Percentiles rank a stretch among this genome's conserved stretches.
Conservation (phyloP, 352 stramenopile species). For the Labyrinthula sp. region DNA sequence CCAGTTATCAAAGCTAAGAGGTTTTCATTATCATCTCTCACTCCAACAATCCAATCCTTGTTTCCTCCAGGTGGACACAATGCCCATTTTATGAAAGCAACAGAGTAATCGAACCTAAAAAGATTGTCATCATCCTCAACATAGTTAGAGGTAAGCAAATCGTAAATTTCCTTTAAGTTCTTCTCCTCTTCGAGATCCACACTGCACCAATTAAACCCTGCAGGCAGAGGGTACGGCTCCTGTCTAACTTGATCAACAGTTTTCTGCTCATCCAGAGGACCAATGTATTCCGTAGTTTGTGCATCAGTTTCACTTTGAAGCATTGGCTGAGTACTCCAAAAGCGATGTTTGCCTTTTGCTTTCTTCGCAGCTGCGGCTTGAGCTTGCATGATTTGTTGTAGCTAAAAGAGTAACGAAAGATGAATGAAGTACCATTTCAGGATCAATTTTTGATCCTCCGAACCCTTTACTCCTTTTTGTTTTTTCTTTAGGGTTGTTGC, state of each 20-base stretch:
- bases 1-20: constrained; percentile 90
- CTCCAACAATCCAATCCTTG: constrained; percentile 78
- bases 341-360: constrained; percentile 40
- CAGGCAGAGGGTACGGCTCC: constrained; percentile 81
- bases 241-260: constrained; percentile 58
- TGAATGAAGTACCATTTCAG: too few relatives aligned
- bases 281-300: constrained; percentile 43
- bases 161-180: constrained; percentile 69
- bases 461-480: too few relatives aligned
- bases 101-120: constrained; percentile 76
- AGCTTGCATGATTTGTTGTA: too few relatives aligned
- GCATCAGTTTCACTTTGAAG: constrained; percentile 29
- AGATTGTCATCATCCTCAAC: constrained; percentile 93
- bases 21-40: constrained; percentile 68
- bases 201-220: constrained; percentile 69
- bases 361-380: too few relatives aligned
- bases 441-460: too few relatives aligned
- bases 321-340: constrained; percentile 69
- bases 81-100: constrained; percentile 59
- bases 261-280: constrained; percentile 73
- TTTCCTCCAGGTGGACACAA: constrained; percentile 72
- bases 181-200: constrained; percentile 40
- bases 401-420: too few relatives aligned
- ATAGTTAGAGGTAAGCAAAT: constrained; percentile 87
- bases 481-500: too few relatives aligned